Evolutionary conservation across 305 asterid species (phyloP).

Genomic region (Rubia tinctorum): DNA sequence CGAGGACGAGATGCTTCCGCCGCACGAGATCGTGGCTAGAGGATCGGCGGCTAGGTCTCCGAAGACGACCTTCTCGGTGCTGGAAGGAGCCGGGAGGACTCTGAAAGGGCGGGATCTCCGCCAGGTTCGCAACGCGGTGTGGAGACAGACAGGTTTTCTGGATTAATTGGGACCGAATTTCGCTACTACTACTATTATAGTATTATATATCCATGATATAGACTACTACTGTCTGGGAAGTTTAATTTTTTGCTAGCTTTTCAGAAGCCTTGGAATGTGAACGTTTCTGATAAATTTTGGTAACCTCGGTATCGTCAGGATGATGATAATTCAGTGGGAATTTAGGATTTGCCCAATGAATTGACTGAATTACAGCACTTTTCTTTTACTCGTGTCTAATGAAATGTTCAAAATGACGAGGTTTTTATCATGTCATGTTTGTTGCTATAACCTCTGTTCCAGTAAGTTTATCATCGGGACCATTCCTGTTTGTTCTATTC

Average conservation of each 20-base stretch:
- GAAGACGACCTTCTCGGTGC: constrained; percentile 56
- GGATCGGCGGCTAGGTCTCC: constrained; percentile 44
- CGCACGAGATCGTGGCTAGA: constrained; percentile 78
- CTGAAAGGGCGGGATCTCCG: constrained; percentile 86
- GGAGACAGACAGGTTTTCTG: constrained; percentile 77
- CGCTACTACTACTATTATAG: neutral
- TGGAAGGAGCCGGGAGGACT: constrained; percentile 78
- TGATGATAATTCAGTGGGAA: neutral
- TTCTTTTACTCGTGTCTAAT: neutral
- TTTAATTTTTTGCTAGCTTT: constrained; percentile 23
- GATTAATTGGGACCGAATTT: constrained; percentile 27
- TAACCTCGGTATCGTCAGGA: neutral
- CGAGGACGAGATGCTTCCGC: constrained; percentile 75
- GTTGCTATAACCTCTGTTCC: neutral
- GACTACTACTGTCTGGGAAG: too few relatives aligned
- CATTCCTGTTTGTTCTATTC: neutral
- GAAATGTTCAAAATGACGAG: neutral
- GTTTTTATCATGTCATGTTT: neutral
- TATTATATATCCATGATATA: too few relatives aligned
- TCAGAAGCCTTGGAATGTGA: constrained; percentile 14
- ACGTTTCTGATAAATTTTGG: too few relatives aligned
- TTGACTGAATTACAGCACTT: neutral
- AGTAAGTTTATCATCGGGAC: neutral
- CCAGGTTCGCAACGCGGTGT: constrained; percentile 79
- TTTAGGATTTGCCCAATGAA: too few relatives aligned